Base-by-base conservation (phyloP, 192 early-diverging fungal genomes). In the Paraglomus occultum region DNA sequence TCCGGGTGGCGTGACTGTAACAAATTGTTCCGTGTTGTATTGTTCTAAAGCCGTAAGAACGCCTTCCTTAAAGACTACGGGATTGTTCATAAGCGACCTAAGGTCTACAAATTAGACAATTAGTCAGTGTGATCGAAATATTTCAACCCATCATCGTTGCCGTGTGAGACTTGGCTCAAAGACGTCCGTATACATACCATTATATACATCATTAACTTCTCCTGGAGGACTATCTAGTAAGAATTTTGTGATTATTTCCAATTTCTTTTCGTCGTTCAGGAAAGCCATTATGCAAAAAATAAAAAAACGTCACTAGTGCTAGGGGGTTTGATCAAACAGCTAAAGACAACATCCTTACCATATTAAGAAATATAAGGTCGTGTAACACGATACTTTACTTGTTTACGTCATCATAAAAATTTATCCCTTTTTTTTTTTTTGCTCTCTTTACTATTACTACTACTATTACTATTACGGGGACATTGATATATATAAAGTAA, bases 121-220 rank as follows among this genome's bases (percentile, higher is more conserved):
- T 22, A 42, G 52, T 11, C 12, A 55, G 44, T 38, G 11, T 44
- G 20, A 18, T 53, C 43, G 60, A 42, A 42, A 38, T 31, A 31
- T 31, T 31, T 31, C 31, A 31, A 31, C 3, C 31, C 31, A 31
- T 31, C 31, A 31, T 31, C 38, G 38, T 22, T 12, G 5, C 38
- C 38, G n/a, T 7, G 5, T 49, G 63, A 15, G 8, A 14, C 73
- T 51, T 44, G 55, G 53, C 17, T 45, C 10, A 65, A 14, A 22
- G 5, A 50, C 44, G 12, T 59, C 15, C 51, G 53, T 65, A 6
- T 22, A 63, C 73, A 64, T 86, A 95, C 95, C 95, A 70, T 95
- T 96, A 71, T 93, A 95, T 31, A 99, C 95, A 79, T 97, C 93
- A 80, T 92, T 92, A 8, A 97, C 85, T 84, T 99, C 95, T 49